Evolutionary conservation across 495 filamentous ascomycete genomes (phyloP), one percentile per base, ranked within the genome.

Genomic region (Penicillium subrubescens): DNA sequence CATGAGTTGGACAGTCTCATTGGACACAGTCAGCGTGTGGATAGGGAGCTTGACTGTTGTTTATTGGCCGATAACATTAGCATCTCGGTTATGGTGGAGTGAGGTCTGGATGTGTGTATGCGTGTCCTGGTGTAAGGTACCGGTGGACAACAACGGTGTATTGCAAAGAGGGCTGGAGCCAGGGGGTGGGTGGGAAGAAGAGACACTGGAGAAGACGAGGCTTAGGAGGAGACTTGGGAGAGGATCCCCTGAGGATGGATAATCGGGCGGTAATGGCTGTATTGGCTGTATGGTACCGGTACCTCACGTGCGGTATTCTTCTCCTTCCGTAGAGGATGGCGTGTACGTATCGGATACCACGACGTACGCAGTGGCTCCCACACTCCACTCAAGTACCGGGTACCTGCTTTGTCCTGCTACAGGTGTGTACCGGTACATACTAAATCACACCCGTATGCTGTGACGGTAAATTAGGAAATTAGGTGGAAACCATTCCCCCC

Each of bases 401-500:
- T 67, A 70, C 62, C 56, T 56, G 50, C 23, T 31, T 56, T 31
- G 6, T 15, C 17, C 25, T 37, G 53, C 48, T 25, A 52, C 25
- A 27, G 4, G 25, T 2, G 23, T 52, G 48, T 52, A 27, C 12
- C 46, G 3, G 23, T 34, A 52, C 48, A 21, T 27, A 52, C 48
- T 29, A 2, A 46, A 10, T 5, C 39, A 15, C 17, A 21, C 29
- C 19, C 46, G 44, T 60, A 51, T 44, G 31, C 52, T 10, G 58
- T 60, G n/a, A 57, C 35, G 19, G 58, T 60, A 60, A 60, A 60
- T 60, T 59, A 37, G 44, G 44, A 54, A 61, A 61, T 61, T 54
- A 62, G 60, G 8, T 17, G 25, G 3, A 37, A 33, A 21, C 29
- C 8, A 59, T 58, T 54, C 55, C 70, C 72, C 67, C 72, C 72